Percentiles rank a stretch among this genome's conserved stretches.
Conservation (phyloP, 163 green algal species). For the Prototheca wickerhamii region DNA sequence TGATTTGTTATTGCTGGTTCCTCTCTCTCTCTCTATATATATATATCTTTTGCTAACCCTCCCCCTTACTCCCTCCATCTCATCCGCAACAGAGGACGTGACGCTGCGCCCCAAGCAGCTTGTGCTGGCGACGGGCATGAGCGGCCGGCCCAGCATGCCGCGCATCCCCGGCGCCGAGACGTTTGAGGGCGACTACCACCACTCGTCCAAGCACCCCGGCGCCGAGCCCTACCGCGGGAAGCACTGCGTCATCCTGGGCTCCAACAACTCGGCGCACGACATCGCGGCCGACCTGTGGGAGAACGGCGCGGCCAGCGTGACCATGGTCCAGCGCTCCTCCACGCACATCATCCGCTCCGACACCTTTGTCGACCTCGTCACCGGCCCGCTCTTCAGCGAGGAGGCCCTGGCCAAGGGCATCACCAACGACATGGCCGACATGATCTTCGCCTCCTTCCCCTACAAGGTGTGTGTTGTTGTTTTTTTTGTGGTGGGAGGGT, state of each 20-base stretch:
- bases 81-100: background rate
- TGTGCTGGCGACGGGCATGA: slow-evolving; percentile 4
- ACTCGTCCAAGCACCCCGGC: slow-evolving; percentile 4
- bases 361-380: slow-evolving; percentile 1
- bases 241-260: slow-evolving; percentile 4
- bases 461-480: background rate
- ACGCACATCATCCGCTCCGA: slow-evolving; percentile 6
- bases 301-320: slow-evolving; percentile 1
- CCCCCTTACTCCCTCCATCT: background rate
- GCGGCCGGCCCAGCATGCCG: slow-evolving; percentile 1
- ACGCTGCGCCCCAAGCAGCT: slow-evolving; percentile 4
- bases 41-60: too few species aligned
- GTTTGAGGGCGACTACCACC: slow-evolving; percentile 6
- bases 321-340: slow-evolving; percentile 7
- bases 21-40: too few species aligned
- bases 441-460: slow-evolving; percentile 6
- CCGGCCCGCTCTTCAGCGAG: background rate
- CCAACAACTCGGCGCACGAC: slow-evolving; percentile 9
- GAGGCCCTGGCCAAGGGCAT: slow-evolving; percentile 1
- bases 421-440: slow-evolving; percentile 7
- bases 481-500: background rate
- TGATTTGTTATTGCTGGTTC: slow-evolving; percentile 1
- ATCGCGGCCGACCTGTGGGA: slow-evolving; percentile 6
- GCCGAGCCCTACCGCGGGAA: slow-evolving; percentile 4
- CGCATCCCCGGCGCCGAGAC: background rate